A percentile compares a stretch with the other conserved stretches of the same genome.
phyloP scores from a whole-genome alignment of 495 filamentous ascomycete species.

The Aspergillus asperescens region DNA sequence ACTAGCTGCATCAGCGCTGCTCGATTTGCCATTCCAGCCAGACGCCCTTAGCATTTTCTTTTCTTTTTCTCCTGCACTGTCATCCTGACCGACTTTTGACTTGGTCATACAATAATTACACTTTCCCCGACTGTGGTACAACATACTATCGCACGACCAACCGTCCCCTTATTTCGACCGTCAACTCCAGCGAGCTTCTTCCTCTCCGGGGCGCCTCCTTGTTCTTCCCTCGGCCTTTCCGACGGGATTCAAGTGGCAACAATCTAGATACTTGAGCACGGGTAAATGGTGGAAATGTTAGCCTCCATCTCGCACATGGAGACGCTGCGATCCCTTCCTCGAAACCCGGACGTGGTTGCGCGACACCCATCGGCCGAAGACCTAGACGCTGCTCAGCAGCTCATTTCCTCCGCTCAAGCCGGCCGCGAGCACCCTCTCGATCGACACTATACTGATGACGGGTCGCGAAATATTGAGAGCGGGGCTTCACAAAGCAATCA shows the following conservation, averaged over 20 bases:
- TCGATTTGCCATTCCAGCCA: slow-evolving; percentile 19
- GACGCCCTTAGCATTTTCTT: slow-evolving; percentile 20
- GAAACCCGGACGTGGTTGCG: slow-evolving; percentile 28
- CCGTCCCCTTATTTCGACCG: slow-evolving; percentile 24
- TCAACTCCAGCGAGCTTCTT: slow-evolving; percentile 4
- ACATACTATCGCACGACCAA: slow-evolving; percentile 28
- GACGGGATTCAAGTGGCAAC: neutral
- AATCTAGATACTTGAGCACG: neutral
- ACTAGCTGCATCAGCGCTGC: slow-evolving; percentile 19
- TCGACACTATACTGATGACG: slow-evolving; percentile 23
- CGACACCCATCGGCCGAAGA: slow-evolving; percentile 44
- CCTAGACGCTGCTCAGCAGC: slow-evolving; percentile 43
- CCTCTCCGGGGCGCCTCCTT: slow-evolving; percentile 3
- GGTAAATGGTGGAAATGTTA: slow-evolving; percentile 32
- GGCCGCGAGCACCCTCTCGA: slow-evolving; percentile 37
- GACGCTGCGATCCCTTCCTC: slow-evolving; percentile 35
- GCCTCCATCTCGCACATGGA: slow-evolving; percentile 41
- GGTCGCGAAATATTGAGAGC: slow-evolving; percentile 14
- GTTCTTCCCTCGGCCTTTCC: slow-evolving; percentile 4
- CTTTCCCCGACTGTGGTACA: slow-evolving; percentile 34
- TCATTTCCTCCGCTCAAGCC: slow-evolving; percentile 42
- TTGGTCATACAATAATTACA: slow-evolving; percentile 37
- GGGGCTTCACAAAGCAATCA: slow-evolving; percentile 4
- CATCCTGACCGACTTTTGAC: slow-evolving; percentile 44
- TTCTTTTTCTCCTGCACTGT: slow-evolving; percentile 25